Conservation (phyloP, 306 rosid genomes). For the Sindora glabra region DNA sequence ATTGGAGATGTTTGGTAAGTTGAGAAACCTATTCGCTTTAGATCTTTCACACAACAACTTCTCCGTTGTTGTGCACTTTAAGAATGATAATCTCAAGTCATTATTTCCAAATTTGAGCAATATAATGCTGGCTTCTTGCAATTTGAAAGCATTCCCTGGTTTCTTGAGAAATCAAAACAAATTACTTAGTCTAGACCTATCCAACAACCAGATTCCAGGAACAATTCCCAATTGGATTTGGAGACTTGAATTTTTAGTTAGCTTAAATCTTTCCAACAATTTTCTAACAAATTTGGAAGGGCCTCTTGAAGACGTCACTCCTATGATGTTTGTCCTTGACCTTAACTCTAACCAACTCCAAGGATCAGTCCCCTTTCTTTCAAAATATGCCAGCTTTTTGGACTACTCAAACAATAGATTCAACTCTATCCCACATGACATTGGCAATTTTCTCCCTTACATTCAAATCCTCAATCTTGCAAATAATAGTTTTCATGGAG, state of each 20-base stretch:
- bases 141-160: not conserved
- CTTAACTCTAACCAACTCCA: not conserved
- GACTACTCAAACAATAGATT: slow-evolving; percentile 9
- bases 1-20: not conserved
- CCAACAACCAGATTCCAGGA: not conserved
- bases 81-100: fast-evolving
- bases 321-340: not conserved
- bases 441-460: not conserved
- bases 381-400: fast-evolving
- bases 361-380: not conserved
- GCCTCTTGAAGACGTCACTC: not conserved
- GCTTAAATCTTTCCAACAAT: not conserved
- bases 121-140: slow-evolving; percentile 20
- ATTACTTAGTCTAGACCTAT: not conserved
- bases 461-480: not conserved
- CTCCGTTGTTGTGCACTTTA: not conserved
- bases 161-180: slow-evolving; percentile 13
- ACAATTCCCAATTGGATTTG: slow-evolving; percentile 32
- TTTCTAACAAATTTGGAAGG: not conserved
- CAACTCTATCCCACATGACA: not conserved
- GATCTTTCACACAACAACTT: slow-evolving; percentile 29
- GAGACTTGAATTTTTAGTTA: not conserved
- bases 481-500: not conserved
- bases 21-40: not conserved
- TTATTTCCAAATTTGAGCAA: not conserved